Evolutionary conservation across 192 early-diverging fungal genomes (phyloP), one percentile per base, ranked within the genome.

Genomic region (Umbelopsis vinacea): DNA sequence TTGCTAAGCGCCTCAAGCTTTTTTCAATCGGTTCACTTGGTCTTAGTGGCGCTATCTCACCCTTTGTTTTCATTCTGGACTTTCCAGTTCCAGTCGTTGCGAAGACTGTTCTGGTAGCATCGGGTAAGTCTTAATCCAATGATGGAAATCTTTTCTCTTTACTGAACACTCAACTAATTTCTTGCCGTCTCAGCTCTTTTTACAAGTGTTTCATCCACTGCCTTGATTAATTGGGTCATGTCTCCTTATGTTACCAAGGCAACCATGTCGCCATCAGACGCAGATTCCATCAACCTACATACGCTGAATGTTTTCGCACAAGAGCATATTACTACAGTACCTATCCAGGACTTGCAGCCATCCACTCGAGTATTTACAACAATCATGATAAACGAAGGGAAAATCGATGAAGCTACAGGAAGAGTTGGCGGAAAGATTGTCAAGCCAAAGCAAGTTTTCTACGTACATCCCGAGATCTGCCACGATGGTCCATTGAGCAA

Each of bases 201-300:
- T 8, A 88, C 87, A 3, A 88, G 87, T 75, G 76, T 80, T 14
- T 77, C 85, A 14, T 88, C 87, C 1, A 88, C 87, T n/a, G 83
- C 78, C 5, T 45, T 86, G 37, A 86, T 88, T 46, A 85, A 88
- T 48, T 88, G 85, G 83, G 82, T 82, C 40, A 75, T 88, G 63
- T 84, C 85, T 22, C 84, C 87, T 0, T 88, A 88, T 55, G 87
- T 88, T 40, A 80, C 83, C 8, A 84, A 82, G 37, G 81, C 86
- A 35, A 81, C 71, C 21, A 78, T 81, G 8, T 38, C 79, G 14
- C n/a, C 71, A 9, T 26, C 71, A 11, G 43, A 71, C 11, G 72
- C 74, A 2, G 33, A 50, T 26, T 33, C 67, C n/a, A 26, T 79
- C 6, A 77, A 72, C 26, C 33, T 81, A 21, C 79, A 81, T 47